phyloP scores from a whole-genome alignment of 1,139 yeast genomes.

The Blastobotrys aristatus region DNA sequence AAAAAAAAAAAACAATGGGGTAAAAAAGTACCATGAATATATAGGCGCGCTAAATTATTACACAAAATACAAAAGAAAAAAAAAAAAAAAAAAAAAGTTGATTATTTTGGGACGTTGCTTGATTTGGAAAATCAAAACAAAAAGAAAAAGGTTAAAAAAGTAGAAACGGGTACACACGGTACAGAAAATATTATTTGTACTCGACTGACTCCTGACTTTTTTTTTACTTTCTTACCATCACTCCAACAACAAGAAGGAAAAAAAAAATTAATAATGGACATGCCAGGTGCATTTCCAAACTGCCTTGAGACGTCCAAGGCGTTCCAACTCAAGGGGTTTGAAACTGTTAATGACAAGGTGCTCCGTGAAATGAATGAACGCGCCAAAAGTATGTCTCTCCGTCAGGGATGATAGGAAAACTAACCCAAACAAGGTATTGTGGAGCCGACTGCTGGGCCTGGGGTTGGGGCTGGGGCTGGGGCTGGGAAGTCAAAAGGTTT shows the following conservation, averaged over 20 bases:
- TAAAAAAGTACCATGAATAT: background rate
- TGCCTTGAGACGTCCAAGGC: conserved; percentile 25
- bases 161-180: too few relatives aligned
- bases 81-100: too few relatives aligned
- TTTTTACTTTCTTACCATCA: background rate
- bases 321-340: conserved; percentile 28
- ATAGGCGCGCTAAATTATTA: too few relatives aligned
- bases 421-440: background rate
- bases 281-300: conserved; percentile 7
- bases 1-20: background rate
- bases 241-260: background rate
- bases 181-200: background rate
- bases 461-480: too few relatives aligned
- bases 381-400: conserved; percentile 21
- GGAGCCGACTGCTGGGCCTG: too few relatives aligned
- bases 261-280: background rate
- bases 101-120: background rate
- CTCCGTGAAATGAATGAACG: conserved; percentile 35
- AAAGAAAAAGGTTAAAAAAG: too few relatives aligned
- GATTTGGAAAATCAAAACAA: background rate
- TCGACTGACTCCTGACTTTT: background rate
- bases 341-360: conserved; percentile 34
- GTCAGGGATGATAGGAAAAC: background rate
- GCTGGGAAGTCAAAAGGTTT: conserved; percentile 5
- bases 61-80: too few relatives aligned